These are phyloP conservation scores for Fusarium subtropicale DNA, from an alignment of 2,329 filamentous ascomycete genomes.

Conservation along the genomic window DNA sequence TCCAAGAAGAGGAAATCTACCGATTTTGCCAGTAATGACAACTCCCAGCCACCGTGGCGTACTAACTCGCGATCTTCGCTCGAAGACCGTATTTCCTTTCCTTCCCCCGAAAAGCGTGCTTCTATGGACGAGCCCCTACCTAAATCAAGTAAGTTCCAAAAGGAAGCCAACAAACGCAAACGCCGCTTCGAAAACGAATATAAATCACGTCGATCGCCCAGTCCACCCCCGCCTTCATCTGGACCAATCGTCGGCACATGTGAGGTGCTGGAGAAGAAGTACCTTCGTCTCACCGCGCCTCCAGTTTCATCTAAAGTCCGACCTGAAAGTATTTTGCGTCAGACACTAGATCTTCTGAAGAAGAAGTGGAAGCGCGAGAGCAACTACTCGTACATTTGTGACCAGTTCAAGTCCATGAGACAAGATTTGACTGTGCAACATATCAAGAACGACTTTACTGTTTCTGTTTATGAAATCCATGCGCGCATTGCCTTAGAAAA, in stretches of 20 bases:
- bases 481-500: slow-evolving; percentile 97
- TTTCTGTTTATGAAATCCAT: slow-evolving; percentile 96
- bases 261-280: slow-evolving; percentile 88
- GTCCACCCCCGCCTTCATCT: slow-evolving; percentile 66
- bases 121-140: slow-evolving; percentile 60
- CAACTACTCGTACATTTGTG: slow-evolving; percentile 98
- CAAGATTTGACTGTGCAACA: slow-evolving; percentile 98
- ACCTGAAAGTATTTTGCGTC: slow-evolving; percentile 80
- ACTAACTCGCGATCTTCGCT: slow-evolving; percentile 70
- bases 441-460: slow-evolving; percentile 96
- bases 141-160: slow-evolving; percentile 87
- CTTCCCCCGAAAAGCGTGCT: slow-evolving; percentile 57
- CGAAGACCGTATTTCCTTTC: slow-evolving; percentile 80
- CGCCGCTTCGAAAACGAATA: slow-evolving; percentile 83
- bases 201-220: slow-evolving; percentile 67
- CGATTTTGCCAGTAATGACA: slow-evolving; percentile 67
- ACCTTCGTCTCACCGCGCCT: slow-evolving; percentile 90
- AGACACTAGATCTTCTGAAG: slow-evolving; percentile 89
- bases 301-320: slow-evolving; percentile 91
- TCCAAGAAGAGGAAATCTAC: slow-evolving; percentile 87
- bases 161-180: slow-evolving; percentile 89
- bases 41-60: slow-evolving; percentile 77
- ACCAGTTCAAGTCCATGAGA: slow-evolving; percentile 98
- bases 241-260: slow-evolving; percentile 88
- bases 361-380: slow-evolving; percentile 93